Evolutionary conservation across 108 stramenopile genomes (phyloP).

Genomic region (Hondaea fermentalgiana): DNA sequence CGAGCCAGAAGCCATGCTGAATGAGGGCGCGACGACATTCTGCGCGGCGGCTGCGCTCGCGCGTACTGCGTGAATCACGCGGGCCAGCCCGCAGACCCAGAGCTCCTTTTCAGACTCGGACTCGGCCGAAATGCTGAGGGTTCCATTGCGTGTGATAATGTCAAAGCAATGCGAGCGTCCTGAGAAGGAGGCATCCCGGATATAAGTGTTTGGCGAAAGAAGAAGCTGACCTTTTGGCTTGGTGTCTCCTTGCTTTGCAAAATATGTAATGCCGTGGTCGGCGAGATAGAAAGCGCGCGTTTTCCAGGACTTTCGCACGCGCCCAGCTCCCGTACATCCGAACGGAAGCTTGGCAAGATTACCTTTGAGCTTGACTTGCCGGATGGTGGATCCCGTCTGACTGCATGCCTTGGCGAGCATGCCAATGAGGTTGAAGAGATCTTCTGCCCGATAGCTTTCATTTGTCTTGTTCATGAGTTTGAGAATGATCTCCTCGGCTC

Average conservation of each 20-base stretch:
- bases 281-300: not conserved
- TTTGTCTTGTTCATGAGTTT: not conserved
- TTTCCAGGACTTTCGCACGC: not conserved
- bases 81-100: constrained; percentile 1
- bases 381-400: not conserved
- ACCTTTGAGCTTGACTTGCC: not conserved
- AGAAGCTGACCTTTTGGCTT: not conserved
- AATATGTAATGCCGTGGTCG: not conserved
- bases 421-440: not conserved
- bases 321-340: not conserved
- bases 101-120: not conserved
- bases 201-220: not conserved
- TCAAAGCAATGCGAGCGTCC: not conserved
- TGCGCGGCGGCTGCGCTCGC: not conserved
- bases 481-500: not conserved
- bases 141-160: not conserved
- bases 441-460: not conserved
- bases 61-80: not conserved
- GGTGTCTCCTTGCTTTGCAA: not conserved
- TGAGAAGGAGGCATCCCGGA: not conserved
- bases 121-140: not conserved
- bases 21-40: not conserved
- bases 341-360: not conserved
- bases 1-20: not conserved
- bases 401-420: not conserved